A percentile compares a stretch with the other conserved stretches of the same genome.
phyloP scores from a whole-genome alignment of 108 stramenopile species.

The Parietichytrium sp. region DNA sequence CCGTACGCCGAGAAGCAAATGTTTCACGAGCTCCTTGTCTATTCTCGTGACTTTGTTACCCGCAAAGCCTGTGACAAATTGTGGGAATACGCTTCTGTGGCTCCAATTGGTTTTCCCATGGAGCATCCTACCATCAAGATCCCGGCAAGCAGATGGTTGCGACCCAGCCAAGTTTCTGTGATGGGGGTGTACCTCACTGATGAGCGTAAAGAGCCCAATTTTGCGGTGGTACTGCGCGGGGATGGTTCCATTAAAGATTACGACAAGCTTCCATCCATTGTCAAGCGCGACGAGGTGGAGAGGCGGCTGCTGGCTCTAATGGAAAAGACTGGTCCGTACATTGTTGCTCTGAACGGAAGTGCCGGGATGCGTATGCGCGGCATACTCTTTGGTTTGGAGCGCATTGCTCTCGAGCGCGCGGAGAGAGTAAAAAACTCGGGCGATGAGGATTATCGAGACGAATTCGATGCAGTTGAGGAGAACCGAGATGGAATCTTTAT shows the following conservation, averaged over 20 bases:
- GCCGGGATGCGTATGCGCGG: constrained; percentile 40
- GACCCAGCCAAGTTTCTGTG: not conserved
- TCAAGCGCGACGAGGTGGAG: not conserved
- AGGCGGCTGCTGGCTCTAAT: not conserved
- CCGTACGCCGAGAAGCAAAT: constrained; percentile 2
- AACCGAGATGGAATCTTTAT: constrained; percentile 76
- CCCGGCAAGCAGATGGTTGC: not conserved
- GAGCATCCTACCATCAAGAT: not conserved
- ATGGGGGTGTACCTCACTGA: constrained; percentile 26
- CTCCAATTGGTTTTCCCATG: not conserved
- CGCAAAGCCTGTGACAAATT: not conserved
- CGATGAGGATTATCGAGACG: constrained; percentile 56
- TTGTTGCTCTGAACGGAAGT: not conserved
- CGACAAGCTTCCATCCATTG: not conserved
- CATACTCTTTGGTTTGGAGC: not conserved
- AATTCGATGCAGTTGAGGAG: constrained; percentile 70
- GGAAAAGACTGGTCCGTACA: not conserved
- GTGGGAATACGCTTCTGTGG: not conserved
- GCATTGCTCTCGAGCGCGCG: not conserved
- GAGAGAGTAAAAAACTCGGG: not conserved
- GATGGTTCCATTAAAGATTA: not conserved
- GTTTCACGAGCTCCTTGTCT: not conserved
- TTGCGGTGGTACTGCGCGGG: not conserved
- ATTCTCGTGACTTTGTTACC: not conserved
- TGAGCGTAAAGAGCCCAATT: constrained; percentile 4